Base-by-base conservation (phyloP, 2,329 filamentous ascomycete genomes). In the Neurospora sp. region DNA sequence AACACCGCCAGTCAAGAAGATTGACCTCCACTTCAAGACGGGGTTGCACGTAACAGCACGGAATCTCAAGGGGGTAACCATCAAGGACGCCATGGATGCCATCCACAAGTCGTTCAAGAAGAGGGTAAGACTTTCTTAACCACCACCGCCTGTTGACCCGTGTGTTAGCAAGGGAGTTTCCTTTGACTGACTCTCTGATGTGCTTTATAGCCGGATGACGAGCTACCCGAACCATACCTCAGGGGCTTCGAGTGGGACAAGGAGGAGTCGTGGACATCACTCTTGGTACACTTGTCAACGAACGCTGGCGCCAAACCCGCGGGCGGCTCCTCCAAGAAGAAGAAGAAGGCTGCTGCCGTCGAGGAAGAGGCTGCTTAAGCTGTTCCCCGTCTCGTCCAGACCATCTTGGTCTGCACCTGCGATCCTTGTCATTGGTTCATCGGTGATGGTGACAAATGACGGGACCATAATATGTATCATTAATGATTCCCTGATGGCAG, bases 101-200 rank as follows among this genome's bases (percentile, higher is more conserved):
- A 97, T 98, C 82, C 86, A 97, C 86, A 97, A 97, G 86, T 88
- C 92, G 76, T 97, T 92, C 86, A 97, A 96, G 88, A 97, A 97
- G 89, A 91, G 94, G 88, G 95, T 94, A 82, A 76, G 88, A 80
- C 65, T 62, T 4, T 41, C 6, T 15, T 66, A 5, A 8, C 6
- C n/a, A 4, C n/a, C 19, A 62, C 4, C 52, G 70, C 66, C 17
- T 43, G 69, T 67, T 67, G 15, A 68, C 19, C 12, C 23, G 2
- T 40, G 6, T n/a, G 36, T 66, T 65, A 38, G 62, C 28, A 15
- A 17, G 15, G 28, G 23, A 62, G 28, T 5, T 62, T 62, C 15
- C 1, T 62, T 62, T 62, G 28, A 36, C 52, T 62, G 28, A 62
- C 52, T 62, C 28, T 62, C 33, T 67, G 43, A 66, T 67, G 23